Base-by-base conservation (phyloP, 1,139 yeast species). In the Yamadazyma epiphylla region DNA sequence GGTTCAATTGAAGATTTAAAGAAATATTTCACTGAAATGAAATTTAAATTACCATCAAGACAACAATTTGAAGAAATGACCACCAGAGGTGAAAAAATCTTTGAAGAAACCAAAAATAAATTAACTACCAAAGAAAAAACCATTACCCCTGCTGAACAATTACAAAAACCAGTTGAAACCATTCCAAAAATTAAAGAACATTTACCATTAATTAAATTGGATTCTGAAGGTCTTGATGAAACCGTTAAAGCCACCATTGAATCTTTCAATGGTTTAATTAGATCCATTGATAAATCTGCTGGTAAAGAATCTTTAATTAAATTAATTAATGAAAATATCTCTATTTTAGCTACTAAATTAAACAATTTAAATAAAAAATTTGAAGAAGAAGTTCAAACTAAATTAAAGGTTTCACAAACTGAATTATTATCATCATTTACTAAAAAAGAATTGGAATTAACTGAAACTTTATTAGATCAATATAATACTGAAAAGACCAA, bases 371-470 rank as follows among this genome's bases (percentile, higher is more conserved):
- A 71, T 32, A 49, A 53, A 30, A 58, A 61, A 22, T 60, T 76
- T 32, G 68, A 68, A 24, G 61, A 60, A 15, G 74, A 70, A 41
- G 48, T 68, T 30, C 56, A 58, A 34, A 36, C 45, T 22, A 59
- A 62, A 40, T 53, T 67, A 39, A 61, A 62, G 47, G 53, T 50
- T 20, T 50, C 65, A 25, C 74, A 71, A 42, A 65, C 70, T 19
- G 75, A 77, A 39, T 70, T 80, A 51, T 64, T 72, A 36, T 57
- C 73, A 11, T 68, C 77, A 32, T 81, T 77, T 48, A 74, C 81
- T 38, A 62, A 66, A 42, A 71, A 72, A 38, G 77, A 74, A 46
- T 65, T 73, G 40, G 70, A 65, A 27, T 53, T 74, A 43, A 71
- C 79, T 16, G 63, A 64, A 38, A 64, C 65, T 38, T 64, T 74